Base-by-base conservation (phyloP, 345 rosid species). In the Cardamine occulta region DNA sequence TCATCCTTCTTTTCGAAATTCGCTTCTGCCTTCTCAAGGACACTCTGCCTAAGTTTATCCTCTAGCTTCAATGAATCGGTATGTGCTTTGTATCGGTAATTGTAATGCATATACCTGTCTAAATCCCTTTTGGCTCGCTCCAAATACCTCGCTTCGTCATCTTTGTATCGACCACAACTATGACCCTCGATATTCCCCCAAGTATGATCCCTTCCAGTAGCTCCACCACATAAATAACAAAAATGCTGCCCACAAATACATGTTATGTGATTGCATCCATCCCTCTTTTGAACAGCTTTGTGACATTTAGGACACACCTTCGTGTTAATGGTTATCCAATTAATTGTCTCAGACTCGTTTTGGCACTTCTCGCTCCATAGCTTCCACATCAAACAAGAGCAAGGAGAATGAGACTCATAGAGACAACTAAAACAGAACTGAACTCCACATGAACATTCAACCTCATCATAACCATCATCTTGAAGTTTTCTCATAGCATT, bases 161-260 rank as follows among this genome's bases (percentile, higher is more conserved):
- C 84, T 73, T 80, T 72, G 82, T 87, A 91, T 64, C 92, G 87
- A 77, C 96, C 96, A 82, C 96, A 94, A 72, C 95, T 91, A 55
- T 91, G 98, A 72, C 93, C 96, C 23, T 82, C 54, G 65, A 94
- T 94, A 39, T 79, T 80, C 12, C 84, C 65, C 87, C 87, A 91
- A 39, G 89, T 91, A 80, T 94, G 97, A 39, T 73, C 85, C 56
- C 72, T 77, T 49, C 98, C 97, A 18, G 95, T 94, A 66, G 97
- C 96, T 74, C 83, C 97, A 60, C 97, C 98, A 80, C 98, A 94
- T 15, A 91, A 77, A 96, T 97, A 94, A 76, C 96, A 91, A 75
- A 94, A 91, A 68, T 83, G 81, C 72, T 91, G 98, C 51, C 91
- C 96, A 47, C 96, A 94, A 29, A 88, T 73, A 75, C 98, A 94